Conservation (phyloP, 306 rosid species). For the Arachis hypogaea region DNA sequence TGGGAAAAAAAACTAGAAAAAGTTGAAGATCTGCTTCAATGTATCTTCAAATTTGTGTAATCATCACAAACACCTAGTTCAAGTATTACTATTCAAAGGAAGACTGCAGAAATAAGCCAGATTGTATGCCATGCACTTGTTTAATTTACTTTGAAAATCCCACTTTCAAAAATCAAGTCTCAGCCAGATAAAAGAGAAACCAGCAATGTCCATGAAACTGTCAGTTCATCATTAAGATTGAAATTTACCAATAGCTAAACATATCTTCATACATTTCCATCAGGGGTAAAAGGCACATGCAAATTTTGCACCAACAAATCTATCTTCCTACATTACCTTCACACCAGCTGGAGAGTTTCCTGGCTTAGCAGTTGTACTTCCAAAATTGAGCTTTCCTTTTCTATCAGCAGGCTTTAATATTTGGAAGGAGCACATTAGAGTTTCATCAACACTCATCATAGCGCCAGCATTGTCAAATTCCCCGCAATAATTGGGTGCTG, state of each 20-base stretch:
- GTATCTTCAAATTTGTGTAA: slow-evolving; percentile 19
- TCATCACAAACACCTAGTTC: slow-evolving; percentile 4
- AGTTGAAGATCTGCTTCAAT: background rate
- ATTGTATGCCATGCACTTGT: slow-evolving; percentile 12
- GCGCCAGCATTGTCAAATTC: slow-evolving; percentile 97
- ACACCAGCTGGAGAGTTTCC: slow-evolving; percentile 57
- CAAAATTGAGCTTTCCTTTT: slow-evolving; percentile 54
- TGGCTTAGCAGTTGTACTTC: slow-evolving; percentile 73
- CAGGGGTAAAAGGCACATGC: background rate
- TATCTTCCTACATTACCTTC: slow-evolving; percentile 61
- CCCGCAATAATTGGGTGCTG: slow-evolving; percentile 97
- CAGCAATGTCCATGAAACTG: slow-evolving; percentile 21
- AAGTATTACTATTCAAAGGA: slow-evolving; percentile 12
- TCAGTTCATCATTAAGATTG: slow-evolving; percentile 3
- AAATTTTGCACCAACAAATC: slow-evolving; percentile 27
- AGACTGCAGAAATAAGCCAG: slow-evolving; percentile 25
- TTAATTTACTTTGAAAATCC: slow-evolving; percentile 19
- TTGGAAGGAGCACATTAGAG: slow-evolving; percentile 93
- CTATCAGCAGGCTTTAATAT: slow-evolving; percentile 82
- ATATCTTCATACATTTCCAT: background rate
- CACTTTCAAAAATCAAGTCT: slow-evolving; percentile 22
- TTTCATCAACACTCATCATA: slow-evolving; percentile 96
- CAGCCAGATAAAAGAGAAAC: background rate
- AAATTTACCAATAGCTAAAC: slow-evolving; percentile 13
- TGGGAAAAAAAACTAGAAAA: background rate